Percentiles rank a stretch among this genome's conserved stretches.
Evolutionary conservation across 495 filamentous ascomycete genomes (phyloP).

Genomic region (Aspergillus diversus): DNA sequence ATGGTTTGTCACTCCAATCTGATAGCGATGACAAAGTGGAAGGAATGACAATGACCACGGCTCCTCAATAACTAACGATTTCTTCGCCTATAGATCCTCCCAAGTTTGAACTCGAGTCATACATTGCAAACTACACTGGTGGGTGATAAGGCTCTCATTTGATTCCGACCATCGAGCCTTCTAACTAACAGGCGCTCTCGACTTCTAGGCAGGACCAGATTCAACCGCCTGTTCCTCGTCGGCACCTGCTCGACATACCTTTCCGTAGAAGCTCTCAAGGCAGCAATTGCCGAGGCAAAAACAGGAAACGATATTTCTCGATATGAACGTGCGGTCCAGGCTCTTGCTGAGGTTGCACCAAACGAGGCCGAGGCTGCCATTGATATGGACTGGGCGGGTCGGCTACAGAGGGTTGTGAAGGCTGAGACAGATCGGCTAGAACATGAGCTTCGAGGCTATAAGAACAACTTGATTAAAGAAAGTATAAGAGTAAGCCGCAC

Average conservation of each 20-base stretch:
- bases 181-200: slow-evolving; percentile 15
- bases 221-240: slow-evolving; percentile 80
- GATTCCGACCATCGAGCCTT: background rate
- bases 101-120: slow-evolving; percentile 91
- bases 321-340: slow-evolving; percentile 71
- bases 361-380: slow-evolving; percentile 66
- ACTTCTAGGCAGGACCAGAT: slow-evolving; percentile 67
- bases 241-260: slow-evolving; percentile 77
- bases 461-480: slow-evolving; percentile 97
- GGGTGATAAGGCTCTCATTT: slow-evolving; percentile 17
- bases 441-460: slow-evolving; percentile 85
- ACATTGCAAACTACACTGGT: slow-evolving; percentile 92
- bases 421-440: slow-evolving; percentile 73
- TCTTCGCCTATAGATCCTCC: slow-evolving; percentile 66
- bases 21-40: slow-evolving; percentile 10
- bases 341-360: slow-evolving; percentile 62
- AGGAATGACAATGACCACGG: background rate
- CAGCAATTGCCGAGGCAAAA: slow-evolving; percentile 77
- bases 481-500: slow-evolving; percentile 78
- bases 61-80: background rate
- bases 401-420: slow-evolving; percentile 63
- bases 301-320: slow-evolving; percentile 69
- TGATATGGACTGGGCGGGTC: slow-evolving; percentile 73
- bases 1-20: slow-evolving; percentile 31
- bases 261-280: slow-evolving; percentile 77